phyloP scores from a whole-genome alignment of 768 basidiomycete species.

The Mycena pura region DNA sequence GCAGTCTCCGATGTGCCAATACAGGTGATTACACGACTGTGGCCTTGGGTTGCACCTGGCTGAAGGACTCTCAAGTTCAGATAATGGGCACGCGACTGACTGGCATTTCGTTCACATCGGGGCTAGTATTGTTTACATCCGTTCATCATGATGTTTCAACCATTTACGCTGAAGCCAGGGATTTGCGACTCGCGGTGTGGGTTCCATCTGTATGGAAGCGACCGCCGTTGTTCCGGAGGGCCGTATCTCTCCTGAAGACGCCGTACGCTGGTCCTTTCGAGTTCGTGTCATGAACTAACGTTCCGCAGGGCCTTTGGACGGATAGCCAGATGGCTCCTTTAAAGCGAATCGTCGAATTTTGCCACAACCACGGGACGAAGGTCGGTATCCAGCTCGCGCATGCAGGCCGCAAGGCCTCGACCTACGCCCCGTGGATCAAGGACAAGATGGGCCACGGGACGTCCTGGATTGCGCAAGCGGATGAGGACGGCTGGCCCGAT shows the following conservation, averaged over 20 bases:
- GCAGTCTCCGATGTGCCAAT: conserved; percentile 85
- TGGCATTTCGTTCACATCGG: conserved; percentile 87
- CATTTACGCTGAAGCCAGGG: conserved; percentile 41
- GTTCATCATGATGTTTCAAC: neutral
- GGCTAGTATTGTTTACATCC: conserved; percentile 38
- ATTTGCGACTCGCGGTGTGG: conserved; percentile 75
- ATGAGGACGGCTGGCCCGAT: conserved; percentile 76
- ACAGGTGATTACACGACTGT: conserved; percentile 59
- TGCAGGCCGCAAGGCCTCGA: conserved; percentile 75
- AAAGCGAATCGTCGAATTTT: conserved; percentile 75
- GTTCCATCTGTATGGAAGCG: conserved; percentile 76
- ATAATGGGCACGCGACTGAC: conserved; percentile 74
- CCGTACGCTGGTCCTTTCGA: conserved; percentile 45
- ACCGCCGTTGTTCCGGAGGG: conserved; percentile 77
- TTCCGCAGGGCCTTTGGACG: conserved; percentile 67
- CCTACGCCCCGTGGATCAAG: conserved; percentile 71
- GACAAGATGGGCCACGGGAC: conserved; percentile 39
- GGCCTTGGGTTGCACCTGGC: neutral
- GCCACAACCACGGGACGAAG: conserved; percentile 69
- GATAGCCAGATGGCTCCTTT: conserved; percentile 78
- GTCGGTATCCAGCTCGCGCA: conserved; percentile 86
- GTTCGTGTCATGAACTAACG: neutral
- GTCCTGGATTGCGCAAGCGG: conserved; percentile 46
- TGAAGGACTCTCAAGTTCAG: conserved; percentile 4
- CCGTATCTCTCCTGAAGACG: conserved; percentile 78